Base-by-base conservation (phyloP, 1,284 basidiomycete genomes). In the Ganoderma lucidum region DNA sequence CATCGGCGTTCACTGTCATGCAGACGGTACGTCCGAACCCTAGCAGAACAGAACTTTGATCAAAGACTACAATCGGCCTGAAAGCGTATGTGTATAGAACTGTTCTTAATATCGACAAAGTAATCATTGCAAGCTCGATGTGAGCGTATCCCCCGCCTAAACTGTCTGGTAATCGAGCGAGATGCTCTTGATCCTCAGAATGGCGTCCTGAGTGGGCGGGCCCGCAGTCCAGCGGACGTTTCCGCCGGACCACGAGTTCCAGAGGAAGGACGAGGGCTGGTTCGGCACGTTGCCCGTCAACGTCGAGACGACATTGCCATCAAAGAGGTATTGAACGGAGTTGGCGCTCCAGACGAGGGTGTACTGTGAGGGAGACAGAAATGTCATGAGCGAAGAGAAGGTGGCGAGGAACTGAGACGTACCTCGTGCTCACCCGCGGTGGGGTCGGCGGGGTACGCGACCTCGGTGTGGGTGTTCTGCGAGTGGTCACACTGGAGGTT, bases 171-270 rank as follows among this genome's bases (percentile, higher is more conserved):
- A 63, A 28, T 51, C 45, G 62, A 63, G 62, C 6, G 44, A 35
- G 12, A 48, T 63, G 32, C 48, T 63, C 62, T 63, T 63, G 62
- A 63, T 63, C 32, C 35, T 45, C 32, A 63, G 45, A 15, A 63
- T 63, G 32, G 32, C 10, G n/a, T 63, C 62, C n/a, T 63, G 62
- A 23, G 62, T 39, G 30, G 62, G 62, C 6, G 62, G 62, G 10
- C 62, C 62, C 10, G 62, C 62, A 28, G 62, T 51, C 62, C 62
- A 63, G n/a, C 48, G 30, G 19, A 51, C 62, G 45, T 63, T 63
- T 19, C 62, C 62, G n/a, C 62, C 62, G 17, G 62, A 63, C 62
- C 62, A 63, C 45, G 62, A 63, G 62, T 63, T 63, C 62, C 62
- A 63, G 45, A 63, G 30, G 62, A 63, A 63, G n/a, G 62, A 63